Percentiles rank a stretch among this genome's conserved stretches.
phyloP scores from a whole-genome alignment of 306 rosid species.

The Ormosia semicastrata region DNA sequence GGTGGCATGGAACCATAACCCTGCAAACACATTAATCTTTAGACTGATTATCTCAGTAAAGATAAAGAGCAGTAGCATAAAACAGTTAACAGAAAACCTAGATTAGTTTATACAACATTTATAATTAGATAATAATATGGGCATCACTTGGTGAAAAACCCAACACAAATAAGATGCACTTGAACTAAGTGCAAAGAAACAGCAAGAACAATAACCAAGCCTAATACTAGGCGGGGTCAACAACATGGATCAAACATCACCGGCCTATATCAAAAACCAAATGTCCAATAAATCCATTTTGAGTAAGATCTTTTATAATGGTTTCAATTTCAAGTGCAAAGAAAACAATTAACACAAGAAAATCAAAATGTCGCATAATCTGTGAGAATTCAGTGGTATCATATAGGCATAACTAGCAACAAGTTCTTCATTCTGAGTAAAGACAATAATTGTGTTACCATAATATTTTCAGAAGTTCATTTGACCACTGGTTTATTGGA shows the following conservation, averaged over 20 bases:
- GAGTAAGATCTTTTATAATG: neutral
- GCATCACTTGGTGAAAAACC: neutral
- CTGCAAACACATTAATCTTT: constrained; percentile 4
- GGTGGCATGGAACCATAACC: constrained; percentile 3
- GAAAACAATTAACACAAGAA: neutral
- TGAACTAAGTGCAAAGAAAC: neutral
- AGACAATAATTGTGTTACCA: constrained; percentile 41
- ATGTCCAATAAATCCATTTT: neutral
- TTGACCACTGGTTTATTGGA: constrained; percentile 32
- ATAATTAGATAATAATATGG: neutral
- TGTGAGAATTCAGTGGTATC: neutral
- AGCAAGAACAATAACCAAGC: neutral
- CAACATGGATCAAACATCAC: neutral
- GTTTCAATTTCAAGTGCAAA: neutral
- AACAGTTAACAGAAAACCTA: neutral
- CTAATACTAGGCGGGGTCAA: neutral
- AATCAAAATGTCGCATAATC: neutral
- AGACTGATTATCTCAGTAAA: neutral
- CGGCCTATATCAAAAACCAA: neutral
- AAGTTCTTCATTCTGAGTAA: constrained; percentile 30
- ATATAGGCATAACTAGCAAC: constrained; percentile 17
- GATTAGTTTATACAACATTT: neutral
- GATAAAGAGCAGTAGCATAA: neutral
- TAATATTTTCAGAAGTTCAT: constrained; percentile 32
- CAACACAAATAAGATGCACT: neutral